Evolutionary conservation across 208 protist species (phyloP).

Genomic region (Leishmania arabica): DNA sequence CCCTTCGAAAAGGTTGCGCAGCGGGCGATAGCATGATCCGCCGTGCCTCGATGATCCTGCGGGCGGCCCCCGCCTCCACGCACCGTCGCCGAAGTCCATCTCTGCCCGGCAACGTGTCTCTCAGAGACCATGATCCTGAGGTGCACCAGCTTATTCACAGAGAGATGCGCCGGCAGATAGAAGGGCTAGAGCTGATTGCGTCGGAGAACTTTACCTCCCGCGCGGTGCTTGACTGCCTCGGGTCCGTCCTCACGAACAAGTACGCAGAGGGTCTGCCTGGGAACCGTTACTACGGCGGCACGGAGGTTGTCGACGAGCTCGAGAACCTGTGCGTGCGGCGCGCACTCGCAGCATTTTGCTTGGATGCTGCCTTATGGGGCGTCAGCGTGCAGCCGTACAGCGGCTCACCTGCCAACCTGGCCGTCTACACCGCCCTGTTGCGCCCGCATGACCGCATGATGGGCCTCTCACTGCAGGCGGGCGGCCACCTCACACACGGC

Average conservation of each 20-base stretch:
- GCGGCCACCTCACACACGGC: slow-evolving; percentile 97
- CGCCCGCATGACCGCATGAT: slow-evolving; percentile 98
- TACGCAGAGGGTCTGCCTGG: slow-evolving; percentile 99
- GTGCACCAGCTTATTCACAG: slow-evolving; percentile 75
- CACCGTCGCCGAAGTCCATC: slow-evolving; percentile 2
- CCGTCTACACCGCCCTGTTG: slow-evolving; percentile 96
- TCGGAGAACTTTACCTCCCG: slow-evolving; percentile 98
- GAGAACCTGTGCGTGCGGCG: slow-evolving; percentile 95
- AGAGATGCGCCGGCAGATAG: slow-evolving; percentile 86
- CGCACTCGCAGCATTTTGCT: slow-evolving; percentile 93
- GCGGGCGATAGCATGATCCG: slow-evolving; percentile 15
- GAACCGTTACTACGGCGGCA: slow-evolving; percentile 98
- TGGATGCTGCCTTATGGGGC: slow-evolving; percentile 96
- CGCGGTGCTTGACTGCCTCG: slow-evolving; percentile 97
- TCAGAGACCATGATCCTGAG: slow-evolving; percentile 76
- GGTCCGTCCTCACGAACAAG: slow-evolving; percentile 99
- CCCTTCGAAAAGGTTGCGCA: too few species aligned
- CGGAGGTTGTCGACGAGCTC: slow-evolving; percentile 97
- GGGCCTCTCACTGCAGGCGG: slow-evolving; percentile 93
- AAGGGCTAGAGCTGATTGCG: slow-evolving; percentile 91
- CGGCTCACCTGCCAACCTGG: slow-evolving; percentile 98
- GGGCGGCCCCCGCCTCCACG: slow-evolving; percentile 8
- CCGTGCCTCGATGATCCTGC: slow-evolving; percentile 18
- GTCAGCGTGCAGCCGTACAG: slow-evolving; percentile 99
- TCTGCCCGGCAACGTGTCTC: slow-evolving; percentile 30